phyloP scores from a whole-genome alignment of 495 filamentous ascomycete genomes.

The Aspergillus asperescens region DNA sequence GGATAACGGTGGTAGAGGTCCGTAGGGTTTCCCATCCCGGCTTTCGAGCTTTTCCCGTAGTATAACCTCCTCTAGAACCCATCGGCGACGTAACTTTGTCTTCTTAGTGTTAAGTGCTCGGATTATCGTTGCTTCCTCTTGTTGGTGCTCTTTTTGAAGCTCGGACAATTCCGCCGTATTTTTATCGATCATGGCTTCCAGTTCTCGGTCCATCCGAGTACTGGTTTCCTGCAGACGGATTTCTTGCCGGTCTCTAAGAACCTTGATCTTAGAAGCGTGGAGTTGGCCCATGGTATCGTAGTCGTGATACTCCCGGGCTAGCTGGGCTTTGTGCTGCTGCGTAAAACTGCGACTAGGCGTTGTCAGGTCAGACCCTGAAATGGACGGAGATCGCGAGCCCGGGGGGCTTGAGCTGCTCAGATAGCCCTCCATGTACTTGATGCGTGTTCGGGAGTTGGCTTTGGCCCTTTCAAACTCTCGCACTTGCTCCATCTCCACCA shows the following conservation, averaged over 20 bases:
- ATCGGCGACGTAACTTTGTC: constrained; percentile 47
- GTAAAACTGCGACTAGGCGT: constrained; percentile 30
- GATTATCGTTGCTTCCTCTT: constrained; percentile 48
- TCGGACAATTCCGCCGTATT: constrained; percentile 47
- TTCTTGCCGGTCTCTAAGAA: constrained; percentile 71
- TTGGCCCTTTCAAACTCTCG: constrained; percentile 53
- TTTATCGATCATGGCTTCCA: constrained; percentile 49
- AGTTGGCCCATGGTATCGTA: constrained; percentile 65
- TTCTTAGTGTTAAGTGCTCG: constrained; percentile 48
- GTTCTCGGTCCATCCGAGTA: constrained; percentile 59
- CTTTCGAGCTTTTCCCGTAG: constrained; percentile 55
- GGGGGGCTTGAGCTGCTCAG: constrained; percentile 53
- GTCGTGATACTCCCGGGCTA: constrained; percentile 64
- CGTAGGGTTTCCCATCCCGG: constrained; percentile 45
- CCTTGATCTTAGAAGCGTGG: constrained; percentile 70
- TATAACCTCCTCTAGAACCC: constrained; percentile 61
- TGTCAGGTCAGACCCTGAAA: constrained; percentile 24
- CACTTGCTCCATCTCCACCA: constrained; percentile 61
- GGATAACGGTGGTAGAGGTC: constrained; percentile 39
- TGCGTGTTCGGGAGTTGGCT: constrained; percentile 58
- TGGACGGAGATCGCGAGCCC: constrained; percentile 22
- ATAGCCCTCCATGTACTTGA: constrained; percentile 77
- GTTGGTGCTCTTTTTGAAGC: constrained; percentile 48
- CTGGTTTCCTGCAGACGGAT: constrained; percentile 61
- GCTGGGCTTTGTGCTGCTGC: constrained; percentile 46